Evolutionary conservation across 2,329 filamentous ascomycete genomes (phyloP).

Genomic region (Clathrospora elynae): DNA sequence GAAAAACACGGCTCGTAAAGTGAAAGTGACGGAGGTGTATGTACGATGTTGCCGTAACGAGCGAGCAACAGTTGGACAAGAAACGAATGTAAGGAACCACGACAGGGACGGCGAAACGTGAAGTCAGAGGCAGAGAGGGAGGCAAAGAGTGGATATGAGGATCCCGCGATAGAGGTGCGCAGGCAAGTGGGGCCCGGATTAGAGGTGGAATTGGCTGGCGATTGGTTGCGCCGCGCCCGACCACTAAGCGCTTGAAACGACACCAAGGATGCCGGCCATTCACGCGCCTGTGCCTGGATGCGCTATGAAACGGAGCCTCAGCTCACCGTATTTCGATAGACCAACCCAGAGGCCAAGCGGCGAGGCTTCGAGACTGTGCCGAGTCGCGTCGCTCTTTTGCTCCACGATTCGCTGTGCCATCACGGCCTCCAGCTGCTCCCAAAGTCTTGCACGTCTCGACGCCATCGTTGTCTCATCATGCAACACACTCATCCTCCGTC

Average conservation of each 20-base stretch:
- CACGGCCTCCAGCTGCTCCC: not conserved
- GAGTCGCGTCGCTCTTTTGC: not conserved
- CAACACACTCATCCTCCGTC: no score
- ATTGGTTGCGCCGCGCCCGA: conserved; percentile 24
- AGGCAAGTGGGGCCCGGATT: conserved; percentile 8
- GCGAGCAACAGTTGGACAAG: conserved; percentile 39
- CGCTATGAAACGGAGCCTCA: conserved; percentile 32
- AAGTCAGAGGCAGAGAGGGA: conserved; percentile 23
- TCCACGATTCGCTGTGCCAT: conserved; percentile 9
- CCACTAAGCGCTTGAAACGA: conserved; percentile 29
- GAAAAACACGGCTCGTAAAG: conserved; percentile 3
- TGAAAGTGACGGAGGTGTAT: conserved; percentile 18
- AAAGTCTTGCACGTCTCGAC: not conserved
- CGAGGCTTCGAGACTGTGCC: not conserved
- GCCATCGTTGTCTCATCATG: no score
- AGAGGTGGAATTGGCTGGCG: conserved; percentile 10
- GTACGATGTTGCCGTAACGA: conserved; percentile 40
- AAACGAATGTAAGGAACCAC: conserved; percentile 32
- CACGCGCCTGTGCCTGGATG: conserved; percentile 30
- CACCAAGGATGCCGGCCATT: conserved; percentile 24
- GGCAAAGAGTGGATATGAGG: conserved; percentile 37
- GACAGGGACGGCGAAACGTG: conserved; percentile 21
- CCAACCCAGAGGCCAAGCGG: not conserved
- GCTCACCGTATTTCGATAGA: conserved; percentile 4
- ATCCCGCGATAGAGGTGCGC: conserved; percentile 10